A percentile compares a stretch with the other conserved stretches of the same genome.
Evolutionary conservation across 208 protist genomes (phyloP).

Genomic region (Vickermania ingenoplastis): DNA sequence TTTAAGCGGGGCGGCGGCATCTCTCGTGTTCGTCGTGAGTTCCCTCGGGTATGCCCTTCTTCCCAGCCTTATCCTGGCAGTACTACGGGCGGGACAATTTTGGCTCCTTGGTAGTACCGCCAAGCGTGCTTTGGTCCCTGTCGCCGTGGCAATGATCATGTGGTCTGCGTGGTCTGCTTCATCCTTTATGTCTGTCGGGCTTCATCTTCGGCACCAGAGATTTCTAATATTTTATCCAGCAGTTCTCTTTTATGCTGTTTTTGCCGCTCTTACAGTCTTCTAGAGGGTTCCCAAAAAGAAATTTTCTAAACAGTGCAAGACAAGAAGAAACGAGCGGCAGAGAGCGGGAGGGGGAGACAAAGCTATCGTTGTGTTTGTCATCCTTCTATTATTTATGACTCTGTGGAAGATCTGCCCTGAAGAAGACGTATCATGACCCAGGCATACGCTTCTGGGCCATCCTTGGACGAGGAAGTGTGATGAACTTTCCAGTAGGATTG

Average conservation of each 20-base stretch:
- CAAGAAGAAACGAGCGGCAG: too few species aligned
- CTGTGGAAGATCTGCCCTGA: too few species aligned
- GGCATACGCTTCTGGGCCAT: too few species aligned
- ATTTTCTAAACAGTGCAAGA: too few species aligned
- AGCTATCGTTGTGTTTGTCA: too few species aligned
- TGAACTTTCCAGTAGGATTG: too few species aligned
- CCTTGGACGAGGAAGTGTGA: too few species aligned
- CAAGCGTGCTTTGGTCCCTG: constrained; percentile 17
- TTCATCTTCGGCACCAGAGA: constrained; percentile 48
- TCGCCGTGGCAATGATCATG: constrained; percentile 36
- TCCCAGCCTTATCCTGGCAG: constrained; percentile 56
- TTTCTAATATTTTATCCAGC: constrained; percentile 77
- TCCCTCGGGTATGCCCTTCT: constrained; percentile 71
- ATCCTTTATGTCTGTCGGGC: constrained; percentile 40
- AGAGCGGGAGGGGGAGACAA: too few species aligned
- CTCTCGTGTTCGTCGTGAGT: constrained; percentile 65
- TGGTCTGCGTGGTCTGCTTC: constrained; percentile 83
- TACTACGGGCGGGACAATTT: constrained; percentile 27
- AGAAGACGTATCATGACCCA: too few species aligned
- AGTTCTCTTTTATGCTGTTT: constrained; percentile 74
- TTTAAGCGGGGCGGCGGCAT: constrained; percentile 29
- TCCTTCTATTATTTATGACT: too few species aligned
- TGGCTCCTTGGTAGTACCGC: constrained; percentile 20
- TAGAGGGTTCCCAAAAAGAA: too few species aligned
- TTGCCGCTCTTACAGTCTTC: constrained; percentile 69